phyloP scores from a whole-genome alignment of 306 rosid genomes.

The Glycine latifolia region DNA sequence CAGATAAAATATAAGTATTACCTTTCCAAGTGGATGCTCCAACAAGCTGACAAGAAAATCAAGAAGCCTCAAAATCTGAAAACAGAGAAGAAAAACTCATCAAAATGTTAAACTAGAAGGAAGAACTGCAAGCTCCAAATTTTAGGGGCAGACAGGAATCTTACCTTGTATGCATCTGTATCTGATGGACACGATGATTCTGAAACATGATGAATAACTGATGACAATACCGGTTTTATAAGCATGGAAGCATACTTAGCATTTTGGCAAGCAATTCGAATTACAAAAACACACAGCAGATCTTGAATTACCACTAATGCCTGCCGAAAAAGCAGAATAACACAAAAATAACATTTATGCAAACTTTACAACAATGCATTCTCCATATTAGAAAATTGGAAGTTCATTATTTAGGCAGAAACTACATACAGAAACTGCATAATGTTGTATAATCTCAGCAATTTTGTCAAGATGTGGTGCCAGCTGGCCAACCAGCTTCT shows the following conservation, averaged over 20 bases:
- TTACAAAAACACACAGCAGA: slow-evolving; percentile 81
- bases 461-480: slow-evolving; percentile 78
- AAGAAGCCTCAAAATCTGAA: slow-evolving; percentile 84
- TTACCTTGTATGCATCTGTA: slow-evolving; percentile 77
- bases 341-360: slow-evolving; percentile 29
- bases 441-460: slow-evolving; percentile 86
- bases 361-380: slow-evolving; percentile 32
- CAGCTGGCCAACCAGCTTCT: slow-evolving; percentile 81
- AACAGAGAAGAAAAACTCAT: slow-evolving; percentile 40
- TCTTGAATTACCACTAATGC: slow-evolving; percentile 88
- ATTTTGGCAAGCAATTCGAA: slow-evolving; percentile 74
- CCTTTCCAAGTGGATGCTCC: slow-evolving; percentile 97
- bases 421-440: slow-evolving; percentile 88
- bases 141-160: slow-evolving; percentile 29
- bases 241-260: slow-evolving; percentile 69
- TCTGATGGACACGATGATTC: slow-evolving; percentile 67
- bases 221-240: slow-evolving; percentile 70
- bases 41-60: slow-evolving; percentile 88
- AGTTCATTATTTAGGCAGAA: slow-evolving; percentile 43
- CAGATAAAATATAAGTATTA: slow-evolving; percentile 34
- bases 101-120: slow-evolving; percentile 23
- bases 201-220: slow-evolving; percentile 62
- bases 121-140: slow-evolving; percentile 24
- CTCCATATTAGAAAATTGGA: slow-evolving; percentile 32
- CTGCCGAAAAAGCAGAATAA: slow-evolving; percentile 55